Evolutionary conservation across 495 filamentous ascomycete species (phyloP), one percentile per base, ranked within the genome.

Genomic region (Aspergillus nanangensis): DNA sequence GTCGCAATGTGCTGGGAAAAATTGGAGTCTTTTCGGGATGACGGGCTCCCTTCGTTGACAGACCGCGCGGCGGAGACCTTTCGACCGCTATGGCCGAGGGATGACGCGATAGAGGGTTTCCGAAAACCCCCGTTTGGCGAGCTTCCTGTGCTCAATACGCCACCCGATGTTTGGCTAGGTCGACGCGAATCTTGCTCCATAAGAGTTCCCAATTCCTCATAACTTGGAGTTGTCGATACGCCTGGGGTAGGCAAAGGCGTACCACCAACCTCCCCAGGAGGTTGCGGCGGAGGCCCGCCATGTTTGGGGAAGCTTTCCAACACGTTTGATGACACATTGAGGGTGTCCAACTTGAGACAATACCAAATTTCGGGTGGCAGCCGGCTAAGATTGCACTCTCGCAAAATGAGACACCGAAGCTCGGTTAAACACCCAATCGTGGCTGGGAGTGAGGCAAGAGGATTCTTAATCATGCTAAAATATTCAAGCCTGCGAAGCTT

Each of bases 251-350:
- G 61, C 2, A 65, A 65, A n/a, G 72, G 74, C 27, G 78, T 87
- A 9, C 45, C 49, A 20, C 50, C 57, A 39, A 56, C 52, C 71
- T 72, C 81, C 3, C 72, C 75, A 14, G 80, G 79, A 20, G 80
- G 53, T 45, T 79, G 72, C 3, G 85, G 81, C 14, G 74, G 61
- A 13, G 81, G 72, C 22, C 81, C 80, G 17, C 80, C 80, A 35
- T 82, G 87, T 51, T 95, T 96, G 0, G 93, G 93, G 56, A 99
- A 97, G 41, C 74, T 80, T 15, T 89, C 83, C 3, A 99, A 69
- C 8, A 96, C 79, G 53, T 99, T 99, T 7, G 93, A 94, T 2
- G 91, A 96, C 14, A 95, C 83, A 63, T 99, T 99, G 38, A 99
- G 76, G 0, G 86, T 89, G 60, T 96, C 90, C 44, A 99, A 67